A percentile compares a stretch with the other conserved stretches of the same genome.
phyloP scores from a whole-genome alignment of 208 protist species.

The Herpetomonas samuelpessoai region DNA sequence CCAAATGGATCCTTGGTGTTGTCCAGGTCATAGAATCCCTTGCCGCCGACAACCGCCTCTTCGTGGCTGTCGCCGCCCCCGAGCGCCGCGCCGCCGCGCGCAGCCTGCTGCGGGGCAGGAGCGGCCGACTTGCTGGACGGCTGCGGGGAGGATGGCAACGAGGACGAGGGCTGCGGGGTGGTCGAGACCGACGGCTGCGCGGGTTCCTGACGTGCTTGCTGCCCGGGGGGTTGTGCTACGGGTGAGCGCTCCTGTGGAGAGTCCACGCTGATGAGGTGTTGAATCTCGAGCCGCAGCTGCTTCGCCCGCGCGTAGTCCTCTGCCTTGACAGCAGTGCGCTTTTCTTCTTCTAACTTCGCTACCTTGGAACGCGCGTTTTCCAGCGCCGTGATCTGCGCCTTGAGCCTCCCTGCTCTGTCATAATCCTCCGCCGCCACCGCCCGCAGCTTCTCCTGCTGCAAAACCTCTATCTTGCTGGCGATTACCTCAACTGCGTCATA shows the following conservation, averaged over 20 bases:
- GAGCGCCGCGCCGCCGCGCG: neutral
- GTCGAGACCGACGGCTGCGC: neutral
- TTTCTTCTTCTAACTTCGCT: conserved; percentile 57
- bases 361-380: conserved; percentile 44
- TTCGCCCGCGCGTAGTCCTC: conserved; percentile 86
- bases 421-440: conserved; percentile 88
- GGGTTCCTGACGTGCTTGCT: no score
- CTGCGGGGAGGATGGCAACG: no score
- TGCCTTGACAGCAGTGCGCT: conserved; percentile 52
- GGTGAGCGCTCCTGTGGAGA: conserved; percentile 6
- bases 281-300: conserved; percentile 74
- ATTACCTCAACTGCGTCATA: conserved; percentile 23
- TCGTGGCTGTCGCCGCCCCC: conserved; percentile 30
- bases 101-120: neutral
- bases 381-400: conserved; percentile 51
- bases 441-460: conserved; percentile 57
- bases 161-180: neutral
- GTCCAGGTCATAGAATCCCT: conserved; percentile 61
- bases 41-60: conserved; percentile 57
- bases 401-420: conserved; percentile 73
- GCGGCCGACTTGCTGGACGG: conserved; percentile 1
- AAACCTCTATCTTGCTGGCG: conserved; percentile 33
- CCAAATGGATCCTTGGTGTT: conserved; percentile 12
- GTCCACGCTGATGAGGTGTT: conserved; percentile 29
- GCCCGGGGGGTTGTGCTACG: no score